These are phyloP conservation scores for Rhododendron griersonianum DNA, from an alignment of 148 eudicot species.

Conservation along the genomic window DNA sequence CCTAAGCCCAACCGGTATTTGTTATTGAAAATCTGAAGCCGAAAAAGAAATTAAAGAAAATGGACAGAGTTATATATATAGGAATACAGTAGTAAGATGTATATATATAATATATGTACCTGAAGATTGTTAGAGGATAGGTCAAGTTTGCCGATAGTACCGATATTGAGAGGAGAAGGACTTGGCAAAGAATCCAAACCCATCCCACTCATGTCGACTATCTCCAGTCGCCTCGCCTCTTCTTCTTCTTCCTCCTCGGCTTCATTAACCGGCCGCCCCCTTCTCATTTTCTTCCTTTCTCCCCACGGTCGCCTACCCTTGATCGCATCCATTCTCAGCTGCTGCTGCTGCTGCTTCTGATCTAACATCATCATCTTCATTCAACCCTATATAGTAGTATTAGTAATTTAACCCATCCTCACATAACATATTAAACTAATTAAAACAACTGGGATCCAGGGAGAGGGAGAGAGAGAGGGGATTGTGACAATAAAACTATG, in stretches of 20 bases:
- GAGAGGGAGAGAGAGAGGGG: neutral
- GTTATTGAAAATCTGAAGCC: too few relatives aligned
- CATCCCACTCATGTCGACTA: slow-evolving; percentile 64
- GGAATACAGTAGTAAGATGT: too few relatives aligned
- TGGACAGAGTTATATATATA: too few relatives aligned
- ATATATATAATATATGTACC: slow-evolving; percentile 19
- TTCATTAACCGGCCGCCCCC: neutral
- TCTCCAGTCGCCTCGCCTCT: slow-evolving; percentile 19
- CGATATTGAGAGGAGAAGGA: slow-evolving; percentile 44
- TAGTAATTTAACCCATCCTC: neutral
- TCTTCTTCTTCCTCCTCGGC: neutral
- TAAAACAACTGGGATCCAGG: neutral
- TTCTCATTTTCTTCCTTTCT: neutral
- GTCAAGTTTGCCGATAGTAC: slow-evolving; percentile 63
- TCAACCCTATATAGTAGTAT: neutral
- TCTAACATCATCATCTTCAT: slow-evolving; percentile 12
- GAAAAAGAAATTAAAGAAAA: too few relatives aligned
- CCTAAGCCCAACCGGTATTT: neutral
- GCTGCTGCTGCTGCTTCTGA: slow-evolving; percentile 11
- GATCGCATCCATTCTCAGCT: slow-evolving; percentile 8
- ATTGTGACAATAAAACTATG: neutral
- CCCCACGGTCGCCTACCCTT: neutral
- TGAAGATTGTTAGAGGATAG: slow-evolving; percentile 73
- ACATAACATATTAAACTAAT: too few relatives aligned
- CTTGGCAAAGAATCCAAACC: slow-evolving; percentile 46